Conservation (phyloP, 108 stramenopile species). For the Fragilariopsis cylindrus region DNA sequence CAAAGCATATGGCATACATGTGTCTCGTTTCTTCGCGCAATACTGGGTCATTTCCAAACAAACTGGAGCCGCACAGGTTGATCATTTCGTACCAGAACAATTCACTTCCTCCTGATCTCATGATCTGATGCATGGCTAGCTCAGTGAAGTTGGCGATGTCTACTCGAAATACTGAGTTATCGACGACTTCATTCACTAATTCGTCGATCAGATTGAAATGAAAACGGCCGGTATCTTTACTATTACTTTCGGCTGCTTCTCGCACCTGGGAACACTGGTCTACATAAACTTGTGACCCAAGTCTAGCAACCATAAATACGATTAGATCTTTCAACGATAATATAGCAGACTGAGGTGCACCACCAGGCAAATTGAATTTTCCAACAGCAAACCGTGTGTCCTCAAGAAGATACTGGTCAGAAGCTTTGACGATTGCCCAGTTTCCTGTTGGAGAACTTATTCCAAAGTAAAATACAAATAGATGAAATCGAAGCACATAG, state of each 20-base stretch:
- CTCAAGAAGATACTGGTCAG: slow-evolving; percentile 31
- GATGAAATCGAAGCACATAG: slow-evolving; percentile 74
- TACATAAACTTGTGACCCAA: slow-evolving; percentile 27
- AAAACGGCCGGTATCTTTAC: neutral
- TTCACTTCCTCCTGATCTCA: slow-evolving; percentile 84
- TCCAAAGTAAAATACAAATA: slow-evolving; percentile 86
- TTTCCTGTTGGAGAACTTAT: slow-evolving; percentile 57
- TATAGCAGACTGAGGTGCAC: slow-evolving; percentile 75
- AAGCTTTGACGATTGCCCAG: slow-evolving; percentile 30
- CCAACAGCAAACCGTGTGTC: slow-evolving; percentile 15
- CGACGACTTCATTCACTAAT: slow-evolving; percentile 40
- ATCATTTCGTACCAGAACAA: slow-evolving; percentile 92
- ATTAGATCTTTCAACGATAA: slow-evolving; percentile 73
- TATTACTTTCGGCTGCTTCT: slow-evolving; percentile 6
- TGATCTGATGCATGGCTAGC: slow-evolving; percentile 82
- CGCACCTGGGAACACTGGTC: slow-evolving; percentile 13
- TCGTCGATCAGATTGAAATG: slow-evolving; percentile 32
- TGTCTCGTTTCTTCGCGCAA: slow-evolving; percentile 34
- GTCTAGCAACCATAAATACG: slow-evolving; percentile 35
- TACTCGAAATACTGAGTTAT: slow-evolving; percentile 57
- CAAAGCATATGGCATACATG: slow-evolving; percentile 63
- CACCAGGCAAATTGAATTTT: slow-evolving; percentile 49
- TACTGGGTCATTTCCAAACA: slow-evolving; percentile 57
- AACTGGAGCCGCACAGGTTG: slow-evolving; percentile 61
- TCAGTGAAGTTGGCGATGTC: slow-evolving; percentile 75